Conservation (phyloP, 2,329 filamentous ascomycete genomes). For the Paecilomyces sp. region DNA sequence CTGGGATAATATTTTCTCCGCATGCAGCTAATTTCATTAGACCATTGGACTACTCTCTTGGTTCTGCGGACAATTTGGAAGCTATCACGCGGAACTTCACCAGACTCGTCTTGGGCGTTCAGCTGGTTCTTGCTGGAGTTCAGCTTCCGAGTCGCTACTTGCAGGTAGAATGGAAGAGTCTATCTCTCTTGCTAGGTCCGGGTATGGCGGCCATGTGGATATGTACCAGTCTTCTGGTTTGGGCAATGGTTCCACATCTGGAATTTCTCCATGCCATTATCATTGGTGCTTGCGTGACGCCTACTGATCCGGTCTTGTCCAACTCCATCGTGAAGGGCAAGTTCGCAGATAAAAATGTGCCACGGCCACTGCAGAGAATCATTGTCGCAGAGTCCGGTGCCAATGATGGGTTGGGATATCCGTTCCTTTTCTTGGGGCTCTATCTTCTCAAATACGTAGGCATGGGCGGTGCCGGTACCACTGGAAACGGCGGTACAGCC, state of each 20-base stretch:
- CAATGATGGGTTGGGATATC: slow-evolving; percentile 85
- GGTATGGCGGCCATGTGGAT: slow-evolving; percentile 87
- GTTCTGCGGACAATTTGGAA: slow-evolving; percentile 53
- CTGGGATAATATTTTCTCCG: slow-evolving; percentile 72
- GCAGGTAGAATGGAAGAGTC: slow-evolving; percentile 66
- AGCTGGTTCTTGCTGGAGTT: slow-evolving; percentile 80
- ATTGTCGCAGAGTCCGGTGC: slow-evolving; percentile 78
- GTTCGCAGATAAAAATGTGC: slow-evolving; percentile 86
- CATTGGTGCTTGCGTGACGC: slow-evolving; percentile 80
- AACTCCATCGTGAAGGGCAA: slow-evolving; percentile 90
- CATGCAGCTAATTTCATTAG: slow-evolving; percentile 68
- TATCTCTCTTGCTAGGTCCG: slow-evolving; percentile 69
- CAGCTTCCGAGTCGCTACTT: slow-evolving; percentile 82
- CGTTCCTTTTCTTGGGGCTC: slow-evolving; percentile 76
- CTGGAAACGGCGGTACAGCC: slow-evolving; percentile 57
- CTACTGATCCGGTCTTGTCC: slow-evolving; percentile 80
- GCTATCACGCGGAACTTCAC: slow-evolving; percentile 76
- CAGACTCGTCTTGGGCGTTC: slow-evolving; percentile 79
- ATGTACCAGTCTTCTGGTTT: slow-evolving; percentile 69
- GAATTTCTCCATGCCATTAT: slow-evolving; percentile 71
- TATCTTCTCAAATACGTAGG: slow-evolving; percentile 74
- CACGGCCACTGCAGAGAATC: slow-evolving; percentile 70
- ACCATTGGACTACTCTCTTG: slow-evolving; percentile 66
- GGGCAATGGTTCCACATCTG: slow-evolving; percentile 64
- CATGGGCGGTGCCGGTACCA: slow-evolving; percentile 46